Evolutionary conservation across 2,329 filamentous ascomycete species (phyloP), one percentile per base, ranked within the genome.

Genomic region (Aspergillus fischeri): DNA sequence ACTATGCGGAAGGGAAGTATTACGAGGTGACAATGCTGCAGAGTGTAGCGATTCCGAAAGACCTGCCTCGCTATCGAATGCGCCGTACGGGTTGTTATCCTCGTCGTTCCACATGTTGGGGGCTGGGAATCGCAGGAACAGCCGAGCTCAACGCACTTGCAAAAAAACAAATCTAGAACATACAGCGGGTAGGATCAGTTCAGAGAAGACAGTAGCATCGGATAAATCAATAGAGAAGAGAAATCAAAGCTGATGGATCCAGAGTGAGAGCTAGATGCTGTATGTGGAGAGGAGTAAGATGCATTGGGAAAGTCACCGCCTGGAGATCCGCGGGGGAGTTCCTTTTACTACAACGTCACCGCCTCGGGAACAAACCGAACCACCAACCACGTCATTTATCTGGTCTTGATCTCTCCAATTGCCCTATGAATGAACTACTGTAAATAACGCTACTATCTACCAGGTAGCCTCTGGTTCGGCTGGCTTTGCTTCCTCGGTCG

Each of bases 41-140:
- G 87, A 86, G 42, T 87, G 89, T 54, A 85, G 79, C 24, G 87
- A 85, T 70, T 88, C 86, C 21, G 81, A 91, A 49, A 86, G 82
- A 73, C 89, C 86, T 60, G 90, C 90, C 75, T 95, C 90, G 67
- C 90, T 89, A 74, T 94, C 90, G 79, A 96, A 97, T 75, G 91
- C 93, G 68, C 92, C 92, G 71, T 97, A 97, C 4, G 93, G 93
- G 74, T 97, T 97, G 78, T 97, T 97, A 72, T 97, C 91, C 78
- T 97, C 93, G 81, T 97, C 92, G 83, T 97, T 95, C 93, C 93
- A 97, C 93, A 97, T 97, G 65, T 67, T 83, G 57, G 57, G 57
- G 56, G 59, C 57, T 61, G 59, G 56, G 53, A 59, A 52, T 10
- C 35, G 24, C 21, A 47, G 44, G 44, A 47, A 27, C 44, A 47